Conservation (phyloP, 148 eudicot genomes). For the Rheum nobile region DNA sequence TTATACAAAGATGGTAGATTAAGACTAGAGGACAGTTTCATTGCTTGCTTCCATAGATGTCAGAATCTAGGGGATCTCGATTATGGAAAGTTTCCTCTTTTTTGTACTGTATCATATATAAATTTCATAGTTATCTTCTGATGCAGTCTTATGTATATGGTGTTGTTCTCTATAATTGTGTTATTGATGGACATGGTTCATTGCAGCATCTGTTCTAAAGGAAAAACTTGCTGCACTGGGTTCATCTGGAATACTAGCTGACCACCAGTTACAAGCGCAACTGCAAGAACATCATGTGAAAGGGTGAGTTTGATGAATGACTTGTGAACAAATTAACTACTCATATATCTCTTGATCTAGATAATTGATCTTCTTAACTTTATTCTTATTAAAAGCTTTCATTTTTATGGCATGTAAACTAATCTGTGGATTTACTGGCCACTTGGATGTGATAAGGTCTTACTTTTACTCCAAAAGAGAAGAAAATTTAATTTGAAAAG, state of each 20-base stretch:
- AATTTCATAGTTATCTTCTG: neutral
- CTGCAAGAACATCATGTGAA: slow-evolving; percentile 88
- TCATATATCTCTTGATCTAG: neutral
- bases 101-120: neutral
- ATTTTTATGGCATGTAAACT: neutral
- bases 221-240: slow-evolving; percentile 95
- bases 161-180: neutral
- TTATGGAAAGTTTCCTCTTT: neutral
- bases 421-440: neutral
- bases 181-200: neutral
- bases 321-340: neutral
- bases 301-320: slow-evolving; percentile 49
- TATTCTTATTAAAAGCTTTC: neutral
- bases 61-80: neutral
- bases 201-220: slow-evolving; percentile 90
- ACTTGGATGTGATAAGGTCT: neutral
- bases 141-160: neutral
- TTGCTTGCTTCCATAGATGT: neutral
- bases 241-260: slow-evolving; percentile 92
- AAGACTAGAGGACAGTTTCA: neutral
- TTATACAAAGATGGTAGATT: neutral
- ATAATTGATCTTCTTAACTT: neutral
- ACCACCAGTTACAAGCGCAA: slow-evolving; percentile 95
- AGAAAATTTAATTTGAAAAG: neutral
- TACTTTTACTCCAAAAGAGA: neutral